A percentile compares a stretch with the other conserved stretches of the same genome.
phyloP scores from a whole-genome alignment of 148 eudicot species.

The Hydrangea macrophylla region DNA sequence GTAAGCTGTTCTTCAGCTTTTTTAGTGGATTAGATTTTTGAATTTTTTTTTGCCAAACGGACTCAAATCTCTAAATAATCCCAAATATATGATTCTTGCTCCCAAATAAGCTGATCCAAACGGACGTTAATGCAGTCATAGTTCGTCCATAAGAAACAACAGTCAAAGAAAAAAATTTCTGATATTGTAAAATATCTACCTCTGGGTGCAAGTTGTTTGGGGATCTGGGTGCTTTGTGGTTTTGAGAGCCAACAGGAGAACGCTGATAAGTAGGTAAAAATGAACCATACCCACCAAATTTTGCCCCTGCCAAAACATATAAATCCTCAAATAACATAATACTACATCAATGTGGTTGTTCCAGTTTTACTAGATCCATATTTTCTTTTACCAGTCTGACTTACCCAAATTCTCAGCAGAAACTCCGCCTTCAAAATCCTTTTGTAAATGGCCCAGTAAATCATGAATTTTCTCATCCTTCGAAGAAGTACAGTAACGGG shows the following conservation, averaged over 20 bases:
- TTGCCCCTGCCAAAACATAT: conserved; percentile 60
- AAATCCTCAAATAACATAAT: conserved; percentile 22
- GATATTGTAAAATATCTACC: conserved; percentile 43
- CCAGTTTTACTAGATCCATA: conserved; percentile 9
- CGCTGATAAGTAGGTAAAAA: conserved; percentile 81
- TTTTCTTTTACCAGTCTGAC: conserved; percentile 28
- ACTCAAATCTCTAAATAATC: too few species aligned
- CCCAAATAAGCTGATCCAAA: too few species aligned
- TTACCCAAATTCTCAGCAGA: conserved; percentile 96
- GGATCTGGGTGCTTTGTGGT: conserved; percentile 36
- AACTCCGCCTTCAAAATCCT: conserved; percentile 96
- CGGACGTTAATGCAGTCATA: too few species aligned
- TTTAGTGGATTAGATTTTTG: too few species aligned
- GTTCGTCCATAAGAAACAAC: conserved; percentile 10
- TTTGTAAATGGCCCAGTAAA: conserved; percentile 89
- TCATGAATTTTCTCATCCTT: conserved; percentile 93
- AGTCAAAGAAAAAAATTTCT: not conserved
- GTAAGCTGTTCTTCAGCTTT: too few species aligned
- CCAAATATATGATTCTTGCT: too few species aligned
- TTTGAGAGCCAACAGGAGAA: conserved; percentile 66
- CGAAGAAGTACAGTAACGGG: conserved; percentile 11
- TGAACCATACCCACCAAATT: conserved; percentile 92
- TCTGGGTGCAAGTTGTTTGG: conserved; percentile 52
- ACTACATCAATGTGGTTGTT: conserved; percentile 10
- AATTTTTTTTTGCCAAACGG: too few species aligned